A percentile compares a stretch with the other conserved stretches of the same genome.
phyloP scores from a whole-genome alignment of 495 filamentous ascomycete genomes.

The Aspergillus steynii region DNA sequence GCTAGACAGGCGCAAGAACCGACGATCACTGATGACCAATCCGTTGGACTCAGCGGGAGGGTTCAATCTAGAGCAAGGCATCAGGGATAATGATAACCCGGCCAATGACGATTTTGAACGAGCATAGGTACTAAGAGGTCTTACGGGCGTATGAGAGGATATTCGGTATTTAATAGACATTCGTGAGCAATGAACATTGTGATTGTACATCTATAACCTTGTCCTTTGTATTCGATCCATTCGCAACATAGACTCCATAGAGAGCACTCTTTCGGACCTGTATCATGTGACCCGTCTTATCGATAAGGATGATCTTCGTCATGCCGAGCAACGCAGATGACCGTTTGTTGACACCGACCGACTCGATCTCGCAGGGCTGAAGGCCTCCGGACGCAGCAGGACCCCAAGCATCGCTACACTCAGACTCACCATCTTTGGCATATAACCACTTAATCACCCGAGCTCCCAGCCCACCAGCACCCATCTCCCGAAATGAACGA shows the following conservation, averaged over 20 bases:
- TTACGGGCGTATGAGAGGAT: constrained; percentile 14
- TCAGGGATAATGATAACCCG: constrained; percentile 29
- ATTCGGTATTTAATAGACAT: constrained; percentile 24
- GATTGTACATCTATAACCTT: constrained; percentile 6
- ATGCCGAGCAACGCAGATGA: constrained; percentile 8
- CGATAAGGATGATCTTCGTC: constrained; percentile 14
- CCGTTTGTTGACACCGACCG: constrained; percentile 10
- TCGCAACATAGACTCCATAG: too few species aligned
- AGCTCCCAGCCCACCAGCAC: neutral
- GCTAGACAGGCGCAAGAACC: constrained; percentile 43
- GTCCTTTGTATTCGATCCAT: neutral
- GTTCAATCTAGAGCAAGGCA: constrained; percentile 29
- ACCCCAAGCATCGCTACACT: neutral
- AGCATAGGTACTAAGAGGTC: constrained; percentile 30
- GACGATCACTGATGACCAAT: constrained; percentile 41
- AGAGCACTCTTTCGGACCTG: too few species aligned
- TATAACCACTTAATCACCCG: neutral
- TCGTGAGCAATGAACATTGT: constrained; percentile 7
- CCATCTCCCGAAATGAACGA: constrained; percentile 49
- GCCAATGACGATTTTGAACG: constrained; percentile 56
- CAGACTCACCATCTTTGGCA: neutral
- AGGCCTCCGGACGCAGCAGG: constrained; percentile 1
- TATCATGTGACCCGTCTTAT: constrained; percentile 14
- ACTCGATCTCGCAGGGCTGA: neutral
- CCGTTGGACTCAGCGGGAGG: constrained; percentile 36